Evolutionary conservation across 306 rosid genomes (phyloP).

Genomic region (Cucumis hystrix): DNA sequence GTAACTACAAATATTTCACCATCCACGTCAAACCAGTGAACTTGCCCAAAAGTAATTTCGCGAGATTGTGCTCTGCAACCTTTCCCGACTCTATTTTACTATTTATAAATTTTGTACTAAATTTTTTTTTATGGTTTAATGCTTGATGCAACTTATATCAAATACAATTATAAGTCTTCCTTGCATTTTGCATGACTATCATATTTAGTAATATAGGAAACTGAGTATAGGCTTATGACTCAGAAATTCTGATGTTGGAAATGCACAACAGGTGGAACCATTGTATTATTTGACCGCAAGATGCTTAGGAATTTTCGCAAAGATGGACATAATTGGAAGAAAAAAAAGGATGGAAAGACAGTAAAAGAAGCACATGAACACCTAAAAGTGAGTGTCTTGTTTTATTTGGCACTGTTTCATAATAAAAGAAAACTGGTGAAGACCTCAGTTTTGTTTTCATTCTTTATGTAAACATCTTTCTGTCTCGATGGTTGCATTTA

Average conservation of each 20-base stretch:
- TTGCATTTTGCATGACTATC: conserved; percentile 1
- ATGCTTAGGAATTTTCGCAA: conserved; percentile 88
- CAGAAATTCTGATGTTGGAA: conserved; percentile 4
- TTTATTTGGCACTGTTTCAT: not conserved
- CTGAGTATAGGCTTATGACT: not conserved
- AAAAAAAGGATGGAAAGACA: conserved; percentile 95
- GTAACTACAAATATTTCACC: conserved; percentile 61
- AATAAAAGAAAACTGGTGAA: not conserved
- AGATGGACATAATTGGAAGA: conserved; percentile 97
- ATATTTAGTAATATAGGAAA: conserved; percentile 4
- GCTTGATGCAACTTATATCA: not conserved
- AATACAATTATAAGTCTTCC: not conserved
- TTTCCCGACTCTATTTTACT: not conserved
- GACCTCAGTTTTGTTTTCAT: not conserved
- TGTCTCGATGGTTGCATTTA: not conserved
- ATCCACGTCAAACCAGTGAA: conserved; percentile 73
- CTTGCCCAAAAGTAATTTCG: conserved; percentile 62
- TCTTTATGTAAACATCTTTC: not conserved
- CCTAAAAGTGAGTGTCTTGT: conserved; percentile 63
- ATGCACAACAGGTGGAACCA: conserved; percentile 63
- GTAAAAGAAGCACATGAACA: conserved; percentile 99
- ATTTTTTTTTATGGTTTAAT: not conserved
- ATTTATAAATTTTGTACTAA: not conserved
- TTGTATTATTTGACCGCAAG: conserved; percentile 78
- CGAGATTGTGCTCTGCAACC: not conserved